Base-by-base conservation (phyloP, 1,284 basidiomycete genomes). In the Fomitopsis betulina region DNA sequence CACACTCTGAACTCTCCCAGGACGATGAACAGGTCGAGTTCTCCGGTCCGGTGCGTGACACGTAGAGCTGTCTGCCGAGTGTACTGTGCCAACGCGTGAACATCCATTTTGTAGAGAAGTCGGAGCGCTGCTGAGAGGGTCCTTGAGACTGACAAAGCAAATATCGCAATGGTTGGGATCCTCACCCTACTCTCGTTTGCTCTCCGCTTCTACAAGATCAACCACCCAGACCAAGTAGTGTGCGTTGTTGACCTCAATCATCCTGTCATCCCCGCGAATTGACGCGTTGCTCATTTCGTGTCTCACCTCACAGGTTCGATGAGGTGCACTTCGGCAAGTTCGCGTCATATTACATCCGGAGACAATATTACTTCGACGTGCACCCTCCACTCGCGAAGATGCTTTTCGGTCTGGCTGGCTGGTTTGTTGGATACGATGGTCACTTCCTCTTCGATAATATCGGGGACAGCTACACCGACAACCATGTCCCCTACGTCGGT, bases 311-410 rank as follows among this genome's bases (percentile, higher is more conserved):
- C 57, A 96, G 94, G 40, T 98, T 98, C 73, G 95, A 98, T 72
- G 95, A 98, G 76, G 95, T 98, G 13, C 95, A 98, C 71, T 98
- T 97, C 70, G 94, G 94, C 62, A 94, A 93, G 76, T 96, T 98
- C 73, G 94, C 95, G 19, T 85, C 91, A 6, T 92, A 94, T 73
- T 98, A 98, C 74, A 86, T 98, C 67, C 79, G 79, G 56, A 82
- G 94, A 62, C 85, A 97, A 75, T 99, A 97, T 78, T 98, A 98
- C 77, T 99, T 99, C 78, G 97, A 99, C 73, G 97, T 99, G 4
- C 97, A 99, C 69, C 96, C 96, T 40, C 96, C 96, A 15, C 86
- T 98, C 55, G 94, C 96, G 49, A 98, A 98, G 72, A 82, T 98
- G 63, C 80, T 98, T 33, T 91, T 96, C 67, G 97, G 90, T 50